phyloP scores from a whole-genome alignment of 2,329 filamentous ascomycete species.

The Alternaria ethzedia region DNA sequence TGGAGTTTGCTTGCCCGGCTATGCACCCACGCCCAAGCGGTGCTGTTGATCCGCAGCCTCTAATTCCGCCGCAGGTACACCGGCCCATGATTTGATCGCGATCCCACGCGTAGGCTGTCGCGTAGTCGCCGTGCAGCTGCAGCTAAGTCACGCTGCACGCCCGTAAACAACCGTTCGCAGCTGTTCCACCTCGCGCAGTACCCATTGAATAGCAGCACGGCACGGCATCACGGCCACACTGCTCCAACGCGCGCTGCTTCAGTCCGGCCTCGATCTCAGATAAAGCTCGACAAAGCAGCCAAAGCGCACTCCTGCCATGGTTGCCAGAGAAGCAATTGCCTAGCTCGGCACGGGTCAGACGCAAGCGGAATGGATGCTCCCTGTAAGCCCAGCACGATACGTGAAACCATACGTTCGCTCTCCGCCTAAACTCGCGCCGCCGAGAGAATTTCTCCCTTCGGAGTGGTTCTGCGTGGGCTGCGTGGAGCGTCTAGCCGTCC shows the following conservation, averaged over 20 bases:
- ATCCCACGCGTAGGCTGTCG: constrained; percentile 3
- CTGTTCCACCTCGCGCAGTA: constrained; percentile 1
- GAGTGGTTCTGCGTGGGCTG: constrained; percentile 13
- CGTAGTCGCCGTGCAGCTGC: constrained; percentile 12
- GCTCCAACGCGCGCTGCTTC: constrained; percentile 24
- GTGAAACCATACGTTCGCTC: constrained; percentile 36
- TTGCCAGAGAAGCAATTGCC: constrained; percentile 30
- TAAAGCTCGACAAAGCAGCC: constrained; percentile 18
- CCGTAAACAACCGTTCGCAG: constrained; percentile 24
- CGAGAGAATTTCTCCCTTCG: constrained; percentile 15
- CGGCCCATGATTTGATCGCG: constrained; percentile 19
- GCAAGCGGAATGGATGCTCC: constrained; percentile 29
- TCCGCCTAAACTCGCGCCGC: constrained; percentile 30
- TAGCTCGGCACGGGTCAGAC: constrained; percentile 27
- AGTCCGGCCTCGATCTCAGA: constrained; percentile 4
- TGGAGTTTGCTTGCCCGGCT: constrained; percentile 28
- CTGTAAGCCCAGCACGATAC: constrained; percentile 20
- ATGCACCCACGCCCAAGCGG: constrained; percentile 25
- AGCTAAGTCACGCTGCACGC: constrained; percentile 12
- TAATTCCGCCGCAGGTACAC: constrained; percentile 21
- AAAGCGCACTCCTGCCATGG: constrained; percentile 22
- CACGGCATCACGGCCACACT: constrained; percentile 1
- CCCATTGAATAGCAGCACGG: neutral
- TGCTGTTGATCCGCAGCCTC: constrained; percentile 28
- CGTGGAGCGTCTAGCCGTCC: constrained; percentile 1